Percentiles rank a stretch among this genome's conserved stretches.
These are phyloP conservation scores for Fusarium siculi DNA, from an alignment of 2,329 filamentous ascomycete species.

Conservation along the genomic window DNA sequence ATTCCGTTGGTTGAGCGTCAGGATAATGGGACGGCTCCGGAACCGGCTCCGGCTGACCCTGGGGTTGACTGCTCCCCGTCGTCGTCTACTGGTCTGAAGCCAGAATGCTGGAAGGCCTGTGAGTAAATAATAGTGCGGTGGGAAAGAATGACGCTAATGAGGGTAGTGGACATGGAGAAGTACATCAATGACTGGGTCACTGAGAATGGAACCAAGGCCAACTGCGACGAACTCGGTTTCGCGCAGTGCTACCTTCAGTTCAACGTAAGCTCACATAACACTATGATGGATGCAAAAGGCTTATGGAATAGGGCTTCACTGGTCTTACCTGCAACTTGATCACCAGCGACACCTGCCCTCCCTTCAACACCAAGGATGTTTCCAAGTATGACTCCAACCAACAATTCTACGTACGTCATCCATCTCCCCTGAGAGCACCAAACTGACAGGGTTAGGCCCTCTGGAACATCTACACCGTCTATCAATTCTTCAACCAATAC, in stretches of 20 bases:
- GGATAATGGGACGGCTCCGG: not conserved
- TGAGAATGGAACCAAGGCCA: slow-evolving; percentile 11
- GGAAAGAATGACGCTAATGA: not conserved
- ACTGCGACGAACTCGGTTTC: slow-evolving; percentile 13
- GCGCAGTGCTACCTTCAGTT: slow-evolving; percentile 20
- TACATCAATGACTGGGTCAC: slow-evolving; percentile 23
- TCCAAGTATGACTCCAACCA: slow-evolving; percentile 20
- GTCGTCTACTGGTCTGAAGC: slow-evolving; percentile 12
- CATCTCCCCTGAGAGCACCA: no score
- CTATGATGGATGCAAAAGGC: accelerated
- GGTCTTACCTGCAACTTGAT: slow-evolving; percentile 20
- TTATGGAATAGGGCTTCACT: not conserved
- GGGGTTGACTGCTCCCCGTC: slow-evolving; percentile 10
- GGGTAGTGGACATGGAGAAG: slow-evolving; percentile 20
- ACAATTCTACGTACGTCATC: slow-evolving; percentile 1
- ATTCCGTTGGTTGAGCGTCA: slow-evolving; percentile 5
- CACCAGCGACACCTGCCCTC: slow-evolving; percentile 22
- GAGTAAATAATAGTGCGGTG: accelerated
- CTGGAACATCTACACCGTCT: slow-evolving; percentile 26
- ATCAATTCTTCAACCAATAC: slow-evolving; percentile 29
- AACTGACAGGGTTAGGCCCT: not conserved
- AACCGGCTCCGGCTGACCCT: not conserved
- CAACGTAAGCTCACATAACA: not conserved
- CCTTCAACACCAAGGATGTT: slow-evolving; percentile 12
- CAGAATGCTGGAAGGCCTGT: slow-evolving; percentile 23